Percentiles rank a stretch among this genome's conserved stretches.
Conservation (phyloP, 169 alveolate genomes). For the Plasmodium ovale region DNA sequence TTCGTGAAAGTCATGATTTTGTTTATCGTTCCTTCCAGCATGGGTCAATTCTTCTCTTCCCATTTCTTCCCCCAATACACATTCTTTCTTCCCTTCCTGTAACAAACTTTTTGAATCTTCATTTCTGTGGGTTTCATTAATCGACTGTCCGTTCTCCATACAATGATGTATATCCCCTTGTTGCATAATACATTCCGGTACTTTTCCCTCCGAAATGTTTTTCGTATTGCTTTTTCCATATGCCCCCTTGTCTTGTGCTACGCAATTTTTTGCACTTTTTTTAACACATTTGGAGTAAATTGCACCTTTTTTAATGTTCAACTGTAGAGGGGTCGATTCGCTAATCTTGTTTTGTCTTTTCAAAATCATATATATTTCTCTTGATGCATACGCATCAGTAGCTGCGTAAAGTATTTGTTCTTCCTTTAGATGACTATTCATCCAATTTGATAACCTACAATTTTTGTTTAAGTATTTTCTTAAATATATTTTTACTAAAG, state of each 20-base stretch:
- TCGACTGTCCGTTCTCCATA: no score
- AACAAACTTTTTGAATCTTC: no score
- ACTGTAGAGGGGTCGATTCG: neutral
- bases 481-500: constrained; percentile 44
- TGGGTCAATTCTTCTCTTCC: neutral
- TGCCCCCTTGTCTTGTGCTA: no score
- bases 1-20: neutral
- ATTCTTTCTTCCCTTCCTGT: no score
- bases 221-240: no score
- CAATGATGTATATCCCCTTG: no score
- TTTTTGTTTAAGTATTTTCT: constrained; percentile 32
- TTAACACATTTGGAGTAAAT: no score
- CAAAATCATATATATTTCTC: constrained; percentile 51
- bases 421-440: constrained; percentile 14
- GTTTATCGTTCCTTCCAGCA: neutral
- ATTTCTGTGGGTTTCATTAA: no score
- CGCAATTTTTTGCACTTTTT: neutral
- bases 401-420: constrained; percentile 72
- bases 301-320: neutral
- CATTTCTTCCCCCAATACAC: neutral
- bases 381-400: constrained; percentile 60
- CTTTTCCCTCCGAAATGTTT: no score
- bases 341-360: constrained; percentile 2
- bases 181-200: no score
- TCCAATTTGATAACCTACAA: constrained; percentile 52